These are phyloP conservation scores for Davidsoniella virescens DNA, from an alignment of 2,329 filamentous ascomycete species.

Conservation along the genomic window DNA sequence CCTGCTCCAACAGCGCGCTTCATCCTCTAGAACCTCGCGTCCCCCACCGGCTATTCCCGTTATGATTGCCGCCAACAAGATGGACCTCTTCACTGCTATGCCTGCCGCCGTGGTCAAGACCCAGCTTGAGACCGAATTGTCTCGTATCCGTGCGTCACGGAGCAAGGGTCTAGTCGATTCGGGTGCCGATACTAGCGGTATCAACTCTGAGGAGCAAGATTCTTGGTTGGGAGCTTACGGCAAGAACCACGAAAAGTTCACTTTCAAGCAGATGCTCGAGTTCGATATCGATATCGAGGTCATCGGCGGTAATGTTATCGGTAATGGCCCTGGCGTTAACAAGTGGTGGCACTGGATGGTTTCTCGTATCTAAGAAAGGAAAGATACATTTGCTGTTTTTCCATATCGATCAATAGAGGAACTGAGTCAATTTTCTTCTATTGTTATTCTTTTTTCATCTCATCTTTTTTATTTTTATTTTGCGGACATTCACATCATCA, in stretches of 20 bases:
- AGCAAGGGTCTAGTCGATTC: constrained; percentile 73
- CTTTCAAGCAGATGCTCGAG: constrained; percentile 68
- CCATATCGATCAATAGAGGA: background rate
- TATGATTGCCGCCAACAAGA: constrained; percentile 83
- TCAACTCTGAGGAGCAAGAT: constrained; percentile 54
- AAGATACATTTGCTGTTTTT: background rate
- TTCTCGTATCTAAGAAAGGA: constrained; percentile 41
- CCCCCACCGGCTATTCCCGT: constrained; percentile 49
- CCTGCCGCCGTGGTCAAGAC: constrained; percentile 60
- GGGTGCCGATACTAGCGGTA: constrained; percentile 50
- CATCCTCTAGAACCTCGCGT: constrained; percentile 28
- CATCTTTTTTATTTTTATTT: no score
- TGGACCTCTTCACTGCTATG: constrained; percentile 85
- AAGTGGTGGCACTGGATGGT: constrained; percentile 90
- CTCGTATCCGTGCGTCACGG: constrained; percentile 57
- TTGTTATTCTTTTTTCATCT: background rate
- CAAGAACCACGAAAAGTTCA: constrained; percentile 47
- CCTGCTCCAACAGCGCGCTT: constrained; percentile 56
- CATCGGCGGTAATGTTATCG: constrained; percentile 53
- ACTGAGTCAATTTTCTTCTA: background rate
- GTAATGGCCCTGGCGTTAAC: constrained; percentile 52
- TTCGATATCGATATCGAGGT: constrained; percentile 67
- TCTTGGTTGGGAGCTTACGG: constrained; percentile 73
- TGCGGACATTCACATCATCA: no score
- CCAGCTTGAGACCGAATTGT: constrained; percentile 65